Percentiles rank a stretch among this genome's conserved stretches.
Conservation (phyloP, 2,329 filamentous ascomycete species). For the Hymenoscyphus repandus region DNA sequence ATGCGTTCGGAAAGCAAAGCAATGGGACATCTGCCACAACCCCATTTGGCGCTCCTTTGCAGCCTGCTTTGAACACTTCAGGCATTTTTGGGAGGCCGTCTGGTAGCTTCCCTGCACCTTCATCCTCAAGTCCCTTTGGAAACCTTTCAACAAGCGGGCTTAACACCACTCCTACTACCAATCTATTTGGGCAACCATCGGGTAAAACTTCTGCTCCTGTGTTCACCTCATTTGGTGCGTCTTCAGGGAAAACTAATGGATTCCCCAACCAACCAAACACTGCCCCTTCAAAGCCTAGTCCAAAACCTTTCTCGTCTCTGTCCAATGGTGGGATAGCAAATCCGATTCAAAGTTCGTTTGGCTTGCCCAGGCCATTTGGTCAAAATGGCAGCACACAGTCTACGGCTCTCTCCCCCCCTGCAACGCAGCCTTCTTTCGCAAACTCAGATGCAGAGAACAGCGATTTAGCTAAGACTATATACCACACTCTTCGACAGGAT, state of each 20-base stretch:
- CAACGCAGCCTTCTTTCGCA: neutral
- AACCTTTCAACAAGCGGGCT: conserved; percentile 1
- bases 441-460: conserved; percentile 11
- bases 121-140: conserved; percentile 6
- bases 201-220: neutral
- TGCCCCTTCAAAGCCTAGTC: neutral
- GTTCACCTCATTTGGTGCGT: neutral
- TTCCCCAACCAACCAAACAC: neutral
- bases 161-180: neutral
- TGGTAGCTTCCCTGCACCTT: neutral
- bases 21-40: neutral
- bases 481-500: conserved; percentile 48
- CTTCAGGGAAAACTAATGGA: neutral
- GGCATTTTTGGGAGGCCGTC: conserved; percentile 8
- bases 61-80: conserved; percentile 4
- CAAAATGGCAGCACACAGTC: neutral
- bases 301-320: neutral
- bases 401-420: neutral
- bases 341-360: conserved; percentile 2
- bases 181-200: conserved; percentile 9
- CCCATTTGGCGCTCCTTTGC: conserved; percentile 16
- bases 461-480: conserved; percentile 43
- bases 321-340: neutral
- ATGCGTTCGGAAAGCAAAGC: conserved; percentile 32
- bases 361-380: neutral